A percentile compares a stretch with the other conserved stretches of the same genome.
Conservation (phyloP, 768 basidiomycete genomes). For the Tulasnella sp. region DNA sequence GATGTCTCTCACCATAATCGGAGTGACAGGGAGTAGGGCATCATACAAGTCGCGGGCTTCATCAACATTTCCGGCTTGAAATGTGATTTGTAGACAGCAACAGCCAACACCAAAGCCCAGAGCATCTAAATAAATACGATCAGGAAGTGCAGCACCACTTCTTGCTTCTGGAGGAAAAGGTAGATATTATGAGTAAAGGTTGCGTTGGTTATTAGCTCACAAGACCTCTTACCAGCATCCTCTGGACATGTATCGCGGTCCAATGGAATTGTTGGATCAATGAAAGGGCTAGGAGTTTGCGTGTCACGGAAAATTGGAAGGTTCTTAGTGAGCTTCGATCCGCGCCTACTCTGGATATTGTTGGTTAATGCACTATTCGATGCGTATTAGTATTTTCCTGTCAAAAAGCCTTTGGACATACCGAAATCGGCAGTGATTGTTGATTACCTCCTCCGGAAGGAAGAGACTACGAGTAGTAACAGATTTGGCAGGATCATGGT, state of each 20-base stretch:
- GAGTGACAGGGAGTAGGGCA: constrained; percentile 81
- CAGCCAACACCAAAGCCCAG: constrained; percentile 99
- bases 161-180: constrained; percentile 50
- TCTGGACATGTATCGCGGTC: constrained; percentile 67
- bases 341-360: constrained; percentile 79
- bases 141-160: constrained; percentile 67
- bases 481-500: constrained; percentile 32
- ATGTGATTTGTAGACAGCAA: constrained; percentile 91
- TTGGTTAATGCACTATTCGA: constrained; percentile 75
- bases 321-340: constrained; percentile 89
- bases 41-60: constrained; percentile 92
- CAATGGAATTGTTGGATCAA: constrained; percentile 78
- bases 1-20: constrained; percentile 60
- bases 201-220: background rate
- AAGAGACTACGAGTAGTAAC: constrained; percentile 85
- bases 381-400: background rate
- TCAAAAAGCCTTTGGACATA: constrained; percentile 33
- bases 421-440: constrained; percentile 96
- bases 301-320: constrained; percentile 83
- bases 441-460: constrained; percentile 87
- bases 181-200: constrained; percentile 1
- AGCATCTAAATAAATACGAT: constrained; percentile 95
- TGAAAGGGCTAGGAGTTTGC: constrained; percentile 74
- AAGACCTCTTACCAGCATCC: constrained; percentile 49
- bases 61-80: constrained; percentile 86